Percentiles rank a stretch among this genome's conserved stretches.
Conservation (phyloP, 2,329 filamentous ascomycete genomes). For the Fusarium proliferatum region DNA sequence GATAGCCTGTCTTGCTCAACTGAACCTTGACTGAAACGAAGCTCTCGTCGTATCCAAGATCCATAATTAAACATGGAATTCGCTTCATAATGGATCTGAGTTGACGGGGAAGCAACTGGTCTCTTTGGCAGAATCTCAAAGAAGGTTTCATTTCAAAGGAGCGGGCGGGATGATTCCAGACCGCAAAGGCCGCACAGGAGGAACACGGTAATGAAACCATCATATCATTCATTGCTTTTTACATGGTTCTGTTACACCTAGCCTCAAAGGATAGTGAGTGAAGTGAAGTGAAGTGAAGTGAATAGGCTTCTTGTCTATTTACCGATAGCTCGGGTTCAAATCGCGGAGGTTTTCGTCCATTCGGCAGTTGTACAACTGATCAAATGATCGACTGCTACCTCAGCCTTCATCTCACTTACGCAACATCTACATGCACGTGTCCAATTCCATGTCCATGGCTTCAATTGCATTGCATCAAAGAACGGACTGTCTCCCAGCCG, state of each 20-base stretch:
- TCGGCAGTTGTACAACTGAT: slow-evolving; percentile 29
- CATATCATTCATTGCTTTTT: not conserved
- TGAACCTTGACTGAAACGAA: slow-evolving; percentile 6
- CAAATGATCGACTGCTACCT: slow-evolving; percentile 22
- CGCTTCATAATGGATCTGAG: not conserved
- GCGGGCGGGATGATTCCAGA: not conserved
- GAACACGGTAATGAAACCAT: slow-evolving; percentile 21
- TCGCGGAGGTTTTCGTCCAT: slow-evolving; percentile 21
- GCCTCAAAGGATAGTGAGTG: not conserved
- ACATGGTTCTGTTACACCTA: slow-evolving; percentile 1
- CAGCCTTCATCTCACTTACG: slow-evolving; percentile 9
- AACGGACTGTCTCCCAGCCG: slow-evolving; percentile 21
- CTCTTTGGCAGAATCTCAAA: not conserved
- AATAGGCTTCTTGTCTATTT: slow-evolving; percentile 16
- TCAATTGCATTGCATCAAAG: slow-evolving; percentile 2
- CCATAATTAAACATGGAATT: slow-evolving; percentile 27
- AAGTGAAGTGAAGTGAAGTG: not conserved
- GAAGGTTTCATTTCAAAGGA: not conserved
- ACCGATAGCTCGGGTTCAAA: slow-evolving; percentile 27
- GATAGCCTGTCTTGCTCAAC: not conserved
- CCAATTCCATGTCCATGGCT: not conserved
- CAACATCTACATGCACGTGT: slow-evolving; percentile 11
- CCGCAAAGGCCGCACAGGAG: not conserved
- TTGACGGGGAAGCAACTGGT: not conserved
- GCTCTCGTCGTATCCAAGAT: slow-evolving; percentile 22